Base-by-base conservation (phyloP, 2,329 filamentous ascomycete species). In the Plenodomus lindquistii region DNA sequence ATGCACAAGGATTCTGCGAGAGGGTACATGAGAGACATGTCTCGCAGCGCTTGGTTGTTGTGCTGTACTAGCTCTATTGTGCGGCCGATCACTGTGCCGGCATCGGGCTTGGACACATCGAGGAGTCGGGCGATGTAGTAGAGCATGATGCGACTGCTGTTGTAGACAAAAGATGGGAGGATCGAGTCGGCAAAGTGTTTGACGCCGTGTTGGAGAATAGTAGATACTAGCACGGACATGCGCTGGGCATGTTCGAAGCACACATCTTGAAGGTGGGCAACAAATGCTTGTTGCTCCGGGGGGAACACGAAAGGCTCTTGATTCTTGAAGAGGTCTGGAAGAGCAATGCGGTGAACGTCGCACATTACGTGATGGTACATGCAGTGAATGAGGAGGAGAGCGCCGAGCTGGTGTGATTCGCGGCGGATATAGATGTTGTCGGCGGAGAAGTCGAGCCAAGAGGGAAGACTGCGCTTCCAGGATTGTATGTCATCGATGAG, bases 301-400 rank as follows among this genome's bases (percentile, higher is more conserved):
- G 66, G 65, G 20, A 69, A 69, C 2, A 54, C 41, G 24, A 67
- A 69, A 1, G 63, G 63, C 31, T 67, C 59, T 18, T 65, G 64
- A 21, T 65, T 63, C 24, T 65, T 65, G 50, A 66, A 69, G 4
- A 69, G 58, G 2, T 66, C 63, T 8, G 66, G 66, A 1, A 69
- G 52, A 7, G 66, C 55, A 16, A 69, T 67, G 8, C 66, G 60
- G 42, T 69, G 64, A 4, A 69, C 57, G 29, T 69, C 66, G 42
- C 64, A 67, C 44, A 66, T 52, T 2, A 67, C 66, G 37, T 69
- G 66, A 31, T 69, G 65, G 34, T 69, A 69, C 64, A 69, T 67
- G 62, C 64, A 67, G 31, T 69, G 66, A 8, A 67, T 62, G 18
- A 69, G 59, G 16, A 69, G 60, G 0, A 69, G 53, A n/a, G 62